These are phyloP conservation scores for Chlamydomonas sphaeroides DNA, from an alignment of 139 green algal species.

Conservation along the genomic window DNA sequence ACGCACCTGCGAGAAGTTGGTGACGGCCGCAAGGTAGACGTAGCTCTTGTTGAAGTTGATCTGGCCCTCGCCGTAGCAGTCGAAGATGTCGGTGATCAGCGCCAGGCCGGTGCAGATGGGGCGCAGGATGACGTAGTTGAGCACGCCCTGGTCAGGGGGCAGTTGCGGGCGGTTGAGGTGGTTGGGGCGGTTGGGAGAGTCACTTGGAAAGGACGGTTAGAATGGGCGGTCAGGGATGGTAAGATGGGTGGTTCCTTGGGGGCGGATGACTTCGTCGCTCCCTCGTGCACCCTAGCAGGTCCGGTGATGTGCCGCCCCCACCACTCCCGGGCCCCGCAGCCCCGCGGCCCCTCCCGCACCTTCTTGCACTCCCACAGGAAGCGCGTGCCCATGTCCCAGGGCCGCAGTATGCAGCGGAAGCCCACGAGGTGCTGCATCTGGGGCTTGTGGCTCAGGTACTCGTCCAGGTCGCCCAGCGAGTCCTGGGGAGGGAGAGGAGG, in stretches of 20 bases:
- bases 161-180: too few relatives aligned
- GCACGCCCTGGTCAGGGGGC: constrained; percentile 72
- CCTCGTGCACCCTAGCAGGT: too few relatives aligned
- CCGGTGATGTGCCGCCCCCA: too few relatives aligned
- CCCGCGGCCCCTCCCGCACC: constrained; percentile 12
- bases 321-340: background rate
- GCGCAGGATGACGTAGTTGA: constrained; percentile 93
- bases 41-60: constrained; percentile 75
- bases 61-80: constrained; percentile 79
- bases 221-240: too few relatives aligned
- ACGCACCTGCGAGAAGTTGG: constrained; percentile 75
- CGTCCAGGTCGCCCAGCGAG: constrained; percentile 77
- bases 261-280: too few relatives aligned
- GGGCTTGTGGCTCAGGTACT: constrained; percentile 68
- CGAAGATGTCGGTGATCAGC: constrained; percentile 74
- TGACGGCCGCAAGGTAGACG: constrained; percentile 83
- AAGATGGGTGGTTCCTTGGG: too few relatives aligned
- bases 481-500: constrained; percentile 37
- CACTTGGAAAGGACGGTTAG: background rate
- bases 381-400: constrained; percentile 57
- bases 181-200: background rate
- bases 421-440: constrained; percentile 74
- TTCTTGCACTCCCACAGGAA: constrained; percentile 71
- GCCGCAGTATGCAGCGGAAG: constrained; percentile 32
- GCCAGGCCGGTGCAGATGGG: constrained; percentile 78